Base-by-base conservation (phyloP, 495 filamentous ascomycete genomes). In the Penicillium salamii region DNA sequence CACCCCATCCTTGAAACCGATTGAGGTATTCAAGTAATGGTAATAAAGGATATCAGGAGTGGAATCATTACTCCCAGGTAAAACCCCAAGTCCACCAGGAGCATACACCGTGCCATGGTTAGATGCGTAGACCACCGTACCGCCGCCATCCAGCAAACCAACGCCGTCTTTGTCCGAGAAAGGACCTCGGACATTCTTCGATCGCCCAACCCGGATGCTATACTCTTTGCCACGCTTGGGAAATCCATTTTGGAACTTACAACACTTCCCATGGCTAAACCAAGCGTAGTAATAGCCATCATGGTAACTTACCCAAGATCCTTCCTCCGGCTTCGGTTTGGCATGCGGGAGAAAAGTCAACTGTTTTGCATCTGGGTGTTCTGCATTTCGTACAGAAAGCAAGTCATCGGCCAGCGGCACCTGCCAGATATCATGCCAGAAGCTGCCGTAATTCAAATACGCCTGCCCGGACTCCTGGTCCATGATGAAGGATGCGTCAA, bases 371-470 rank as follows among this genome's bases (percentile, higher is more conserved):
- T 66, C 54, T 69, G 78, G 57, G 49, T 61, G 17, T 53, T 47
- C 14, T 19, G 63, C 14, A 59, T 65, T 17, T 62, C 72, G 11
- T 33, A 71, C 28, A 43, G 60, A 70, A 59, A 62, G 72, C 23
- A 78, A 56, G 32, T 77, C 62, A 14, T 71, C 61, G 1, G 65
- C 63, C 68, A 89, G 71, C 12, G 76, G 65, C 3, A 85, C 76
- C 60, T 87, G 84, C 66, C 79, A 85, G 35, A 89, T 78, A 53
- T 83, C 81, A n/a, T 72, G 65, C 87, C 87, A 92, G 69, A 84
- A 91, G 20, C 77, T 82, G 2, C 87, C 87, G 43, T 82, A 92
- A 33, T 74, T 80, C 36, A 91, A 67, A 52, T 78, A 81, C 20
- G 80, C 77, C 6, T 69, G 61, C 12, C 71, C 71, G 8, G 70